phyloP scores from a whole-genome alignment of 441 rosid species.

The Pelargonium cotyledonis region DNA sequence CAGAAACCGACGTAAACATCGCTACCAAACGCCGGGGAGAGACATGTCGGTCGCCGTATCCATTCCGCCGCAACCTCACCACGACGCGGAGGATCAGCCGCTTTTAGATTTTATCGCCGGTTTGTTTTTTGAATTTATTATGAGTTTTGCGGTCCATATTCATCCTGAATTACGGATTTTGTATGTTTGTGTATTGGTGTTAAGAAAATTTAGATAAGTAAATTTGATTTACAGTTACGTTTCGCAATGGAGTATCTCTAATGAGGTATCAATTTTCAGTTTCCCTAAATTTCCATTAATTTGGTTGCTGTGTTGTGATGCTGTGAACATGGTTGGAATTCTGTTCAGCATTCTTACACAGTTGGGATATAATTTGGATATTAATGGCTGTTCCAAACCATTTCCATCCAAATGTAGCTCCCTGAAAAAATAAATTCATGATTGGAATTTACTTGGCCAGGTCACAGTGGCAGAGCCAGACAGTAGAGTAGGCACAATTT shows the following conservation, averaged over 20 bases:
- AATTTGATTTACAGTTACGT: not conserved
- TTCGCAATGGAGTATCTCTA: not conserved
- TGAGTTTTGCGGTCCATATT: not conserved
- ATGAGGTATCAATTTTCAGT: not conserved
- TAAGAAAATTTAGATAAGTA: not conserved
- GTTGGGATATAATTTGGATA: too few species aligned
- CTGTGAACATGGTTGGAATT: too few species aligned
- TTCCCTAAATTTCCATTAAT: too few species aligned
- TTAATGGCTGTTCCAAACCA: too few species aligned
- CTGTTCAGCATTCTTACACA: too few species aligned
- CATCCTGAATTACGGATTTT: too few species aligned
- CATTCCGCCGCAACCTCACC: slow-evolving; percentile 36
- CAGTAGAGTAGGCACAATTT: too few species aligned
- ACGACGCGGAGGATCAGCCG: slow-evolving; percentile 38
- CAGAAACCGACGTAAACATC: slow-evolving; percentile 24
- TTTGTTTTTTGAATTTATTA: slow-evolving; percentile 16
- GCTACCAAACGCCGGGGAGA: not conserved
- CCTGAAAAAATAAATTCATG: too few species aligned
- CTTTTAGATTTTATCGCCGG: slow-evolving; percentile 41
- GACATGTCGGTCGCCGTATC: slow-evolving; percentile 34
- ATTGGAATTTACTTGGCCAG: too few species aligned
- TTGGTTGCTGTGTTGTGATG: too few species aligned
- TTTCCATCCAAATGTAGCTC: too few species aligned
- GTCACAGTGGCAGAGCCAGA: too few species aligned
- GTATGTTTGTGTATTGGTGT: not conserved